Evolutionary conservation across 1,139 yeast genomes (phyloP).

Genomic region (Yamadazyma spencermartinsiae): DNA sequence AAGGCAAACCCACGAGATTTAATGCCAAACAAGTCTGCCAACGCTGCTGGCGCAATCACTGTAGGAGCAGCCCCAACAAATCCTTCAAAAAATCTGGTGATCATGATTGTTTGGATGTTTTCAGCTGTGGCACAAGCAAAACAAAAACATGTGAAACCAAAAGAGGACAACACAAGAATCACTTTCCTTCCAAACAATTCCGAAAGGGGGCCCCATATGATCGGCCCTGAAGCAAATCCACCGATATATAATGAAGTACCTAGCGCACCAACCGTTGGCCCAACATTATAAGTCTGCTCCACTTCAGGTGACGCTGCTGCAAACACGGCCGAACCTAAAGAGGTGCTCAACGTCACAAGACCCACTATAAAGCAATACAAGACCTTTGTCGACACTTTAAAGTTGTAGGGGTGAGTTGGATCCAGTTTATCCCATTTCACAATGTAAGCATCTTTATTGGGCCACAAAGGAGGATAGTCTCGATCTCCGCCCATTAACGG

Average conservation of each 20-base stretch:
- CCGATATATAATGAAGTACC: constrained; percentile 39
- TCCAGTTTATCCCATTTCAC: constrained; percentile 50
- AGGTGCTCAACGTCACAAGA: constrained; percentile 38
- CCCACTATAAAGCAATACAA: constrained; percentile 27
- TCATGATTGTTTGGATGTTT: constrained; percentile 38
- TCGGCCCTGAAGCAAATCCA: constrained; percentile 45
- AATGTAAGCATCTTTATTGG: constrained; percentile 30
- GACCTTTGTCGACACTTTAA: constrained; percentile 34
- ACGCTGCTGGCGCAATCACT: constrained; percentile 42
- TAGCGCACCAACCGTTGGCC: constrained; percentile 31
- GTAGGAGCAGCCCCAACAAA: constrained; percentile 41
- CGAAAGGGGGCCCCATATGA: constrained; percentile 41
- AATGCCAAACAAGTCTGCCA: constrained; percentile 36
- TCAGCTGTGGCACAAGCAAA: constrained; percentile 41
- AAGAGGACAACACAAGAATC: constrained; percentile 27
- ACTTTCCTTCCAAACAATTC: constrained; percentile 38
- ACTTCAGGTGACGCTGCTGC: constrained; percentile 25
- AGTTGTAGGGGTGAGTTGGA: constrained; percentile 48
- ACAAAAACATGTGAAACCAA: constrained; percentile 32
- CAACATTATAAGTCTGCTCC: constrained; percentile 27
- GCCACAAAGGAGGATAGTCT: constrained; percentile 33
- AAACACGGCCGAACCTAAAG: constrained; percentile 46
- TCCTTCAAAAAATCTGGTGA: constrained; percentile 41
- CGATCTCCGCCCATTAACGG: constrained; percentile 40
- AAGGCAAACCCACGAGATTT: constrained; percentile 34